phyloP scores from a whole-genome alignment of 2,329 filamentous ascomycete species.

The Trichoderma guizhouense region DNA sequence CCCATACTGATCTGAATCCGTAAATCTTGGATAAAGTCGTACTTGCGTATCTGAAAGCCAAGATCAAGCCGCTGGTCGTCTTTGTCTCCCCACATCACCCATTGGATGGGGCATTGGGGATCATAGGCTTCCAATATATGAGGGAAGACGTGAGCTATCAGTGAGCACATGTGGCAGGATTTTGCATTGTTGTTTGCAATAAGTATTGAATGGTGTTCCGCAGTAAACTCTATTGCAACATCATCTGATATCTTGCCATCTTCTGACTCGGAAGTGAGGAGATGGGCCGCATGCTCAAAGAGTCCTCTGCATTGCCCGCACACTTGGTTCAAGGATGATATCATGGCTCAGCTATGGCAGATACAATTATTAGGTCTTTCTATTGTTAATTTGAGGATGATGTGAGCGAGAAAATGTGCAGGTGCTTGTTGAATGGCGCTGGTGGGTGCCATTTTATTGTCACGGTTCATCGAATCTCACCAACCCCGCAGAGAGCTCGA shows the following conservation, averaged over 20 bases:
- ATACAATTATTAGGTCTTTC: not conserved
- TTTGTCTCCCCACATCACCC: not conserved
- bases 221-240: not conserved
- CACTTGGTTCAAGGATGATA: not conserved
- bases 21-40: not conserved
- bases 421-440: not conserved
- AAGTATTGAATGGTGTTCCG: not conserved
- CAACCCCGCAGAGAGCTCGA: not conserved
- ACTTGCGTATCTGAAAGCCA: not conserved
- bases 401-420: not conserved
- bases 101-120: not conserved
- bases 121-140: not conserved
- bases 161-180: not conserved
- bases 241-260: not conserved
- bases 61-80: not conserved
- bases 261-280: not conserved
- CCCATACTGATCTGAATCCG: not conserved
- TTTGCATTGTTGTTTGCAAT: not conserved
- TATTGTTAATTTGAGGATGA: not conserved
- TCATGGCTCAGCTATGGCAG: not conserved
- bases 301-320: not conserved
- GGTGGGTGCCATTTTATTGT: not conserved
- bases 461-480: not conserved
- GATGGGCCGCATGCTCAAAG: not conserved
- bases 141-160: not conserved